phyloP scores from a whole-genome alignment of 1,284 basidiomycete genomes.

The Thecaphora frezii region DNA sequence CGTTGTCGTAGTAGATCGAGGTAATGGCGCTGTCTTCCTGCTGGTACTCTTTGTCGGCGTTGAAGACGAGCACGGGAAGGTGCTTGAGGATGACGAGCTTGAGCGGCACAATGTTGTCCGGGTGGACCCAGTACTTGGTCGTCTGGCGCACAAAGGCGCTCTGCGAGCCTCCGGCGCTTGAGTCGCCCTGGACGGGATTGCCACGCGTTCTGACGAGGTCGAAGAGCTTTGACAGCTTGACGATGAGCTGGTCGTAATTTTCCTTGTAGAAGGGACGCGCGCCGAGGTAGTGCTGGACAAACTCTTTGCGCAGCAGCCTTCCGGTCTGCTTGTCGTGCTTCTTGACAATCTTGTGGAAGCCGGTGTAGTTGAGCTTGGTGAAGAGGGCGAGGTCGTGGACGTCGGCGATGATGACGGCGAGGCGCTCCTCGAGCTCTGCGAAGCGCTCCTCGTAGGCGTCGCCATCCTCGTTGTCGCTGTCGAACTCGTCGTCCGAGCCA shows the following conservation, averaged over 20 bases:
- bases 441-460: slow-evolving; percentile 84
- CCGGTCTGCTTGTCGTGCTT: slow-evolving; percentile 77
- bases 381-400: slow-evolving; percentile 96
- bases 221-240: slow-evolving; percentile 93
- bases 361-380: slow-evolving; percentile 85
- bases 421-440: slow-evolving; percentile 86
- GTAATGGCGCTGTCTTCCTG: slow-evolving; percentile 80
- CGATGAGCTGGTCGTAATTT: slow-evolving; percentile 78
- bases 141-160: slow-evolving; percentile 96
- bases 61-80: slow-evolving; percentile 76
- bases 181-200: slow-evolving; percentile 88
- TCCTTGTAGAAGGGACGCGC: slow-evolving; percentile 91
- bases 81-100: slow-evolving; percentile 92
- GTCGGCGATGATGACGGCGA: slow-evolving; percentile 92
- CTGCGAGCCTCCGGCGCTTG: slow-evolving; percentile 89
- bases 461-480: slow-evolving; percentile 69
- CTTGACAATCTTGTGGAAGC: slow-evolving; percentile 99
- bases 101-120: slow-evolving; percentile 82
- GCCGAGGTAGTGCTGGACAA: slow-evolving; percentile 87
- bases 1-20: slow-evolving; percentile 90
- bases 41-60: slow-evolving; percentile 91
- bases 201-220: slow-evolving; percentile 94
- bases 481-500: slow-evolving; percentile 63
- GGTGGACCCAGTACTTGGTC: slow-evolving; percentile 92
- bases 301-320: slow-evolving; percentile 65